phyloP scores from a whole-genome alignment of 352 stramenopile genomes.

The Pythium coloratum region DNA sequence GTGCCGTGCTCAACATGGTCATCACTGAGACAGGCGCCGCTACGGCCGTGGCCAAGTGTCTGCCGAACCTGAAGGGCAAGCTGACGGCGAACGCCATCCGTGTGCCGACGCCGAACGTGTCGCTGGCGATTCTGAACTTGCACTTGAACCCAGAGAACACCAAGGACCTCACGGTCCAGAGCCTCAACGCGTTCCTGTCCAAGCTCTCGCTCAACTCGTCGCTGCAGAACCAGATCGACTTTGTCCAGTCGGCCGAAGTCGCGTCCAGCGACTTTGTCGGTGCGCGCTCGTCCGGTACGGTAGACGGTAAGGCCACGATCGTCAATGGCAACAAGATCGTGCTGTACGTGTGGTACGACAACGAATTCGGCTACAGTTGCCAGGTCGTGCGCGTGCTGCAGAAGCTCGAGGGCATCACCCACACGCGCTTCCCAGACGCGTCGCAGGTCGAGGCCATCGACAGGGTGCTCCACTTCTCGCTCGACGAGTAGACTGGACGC shows the following conservation, averaged over 20 bases:
- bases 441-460: conserved; percentile 73
- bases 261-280: conserved; percentile 87
- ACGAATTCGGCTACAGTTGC: conserved; percentile 89
- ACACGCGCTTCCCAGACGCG: conserved; percentile 70
- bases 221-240: conserved; percentile 89
- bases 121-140: conserved; percentile 96
- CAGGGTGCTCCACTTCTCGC: conserved; percentile 48
- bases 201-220: conserved; percentile 81
- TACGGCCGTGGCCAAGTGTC: conserved; percentile 83
- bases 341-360: conserved; percentile 91
- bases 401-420: conserved; percentile 74
- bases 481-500: conserved; percentile 13
- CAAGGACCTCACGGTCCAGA: conserved; percentile 57
- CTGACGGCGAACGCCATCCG: conserved; percentile 98
- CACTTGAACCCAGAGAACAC: conserved; percentile 83
- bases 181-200: conserved; percentile 78
- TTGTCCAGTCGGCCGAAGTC: conserved; percentile 80
- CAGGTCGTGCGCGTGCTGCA: conserved; percentile 85
- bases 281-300: conserved; percentile 63
- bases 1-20: conserved; percentile 89
- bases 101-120: conserved; percentile 98
- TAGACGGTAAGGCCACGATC: conserved; percentile 87
- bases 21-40: conserved; percentile 87
- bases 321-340: conserved; percentile 84
- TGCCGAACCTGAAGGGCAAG: conserved; percentile 95